Conservation (phyloP, 2,329 filamentous ascomycete species). For the Monosporascus sp. region DNA sequence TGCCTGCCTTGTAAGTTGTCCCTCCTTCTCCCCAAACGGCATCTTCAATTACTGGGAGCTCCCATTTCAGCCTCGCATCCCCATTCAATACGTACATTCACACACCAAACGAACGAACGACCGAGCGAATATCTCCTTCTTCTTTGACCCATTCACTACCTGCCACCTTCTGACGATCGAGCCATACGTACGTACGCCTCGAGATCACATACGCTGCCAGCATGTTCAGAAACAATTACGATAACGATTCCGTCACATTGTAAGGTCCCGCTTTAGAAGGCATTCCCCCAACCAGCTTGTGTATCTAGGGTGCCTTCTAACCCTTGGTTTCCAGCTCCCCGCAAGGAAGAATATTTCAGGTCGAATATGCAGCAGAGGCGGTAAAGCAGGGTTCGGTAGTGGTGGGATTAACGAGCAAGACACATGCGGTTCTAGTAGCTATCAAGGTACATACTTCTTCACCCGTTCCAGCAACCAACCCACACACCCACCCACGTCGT, state of each 20-base stretch:
- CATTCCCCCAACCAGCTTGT: constrained; percentile 2
- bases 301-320: constrained; percentile 14
- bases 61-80: background rate
- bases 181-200: background rate
- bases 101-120: background rate
- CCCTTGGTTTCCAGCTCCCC: constrained; percentile 64
- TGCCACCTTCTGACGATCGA: background rate
- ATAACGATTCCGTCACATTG: constrained; percentile 99
- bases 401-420: constrained; percentile 95
- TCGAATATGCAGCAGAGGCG: constrained; percentile 97
- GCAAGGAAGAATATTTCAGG: constrained; percentile 98
- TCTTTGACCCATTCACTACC: background rate
- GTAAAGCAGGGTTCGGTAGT: constrained; percentile 99
- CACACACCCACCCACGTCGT: no score
- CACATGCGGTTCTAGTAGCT: constrained; percentile 90
- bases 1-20: constrained; percentile 1
- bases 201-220: constrained; percentile 29
- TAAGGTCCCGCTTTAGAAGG: constrained; percentile 41
- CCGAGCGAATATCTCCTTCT: background rate
- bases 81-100: background rate
- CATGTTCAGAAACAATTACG: constrained; percentile 99
- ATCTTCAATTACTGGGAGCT: background rate
- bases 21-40: background rate
- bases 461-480: background rate
- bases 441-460: constrained; percentile 69